These are phyloP conservation scores for Mallotus repandus DNA, from an alignment of 441 rosid genomes.

Conservation along the genomic window DNA sequence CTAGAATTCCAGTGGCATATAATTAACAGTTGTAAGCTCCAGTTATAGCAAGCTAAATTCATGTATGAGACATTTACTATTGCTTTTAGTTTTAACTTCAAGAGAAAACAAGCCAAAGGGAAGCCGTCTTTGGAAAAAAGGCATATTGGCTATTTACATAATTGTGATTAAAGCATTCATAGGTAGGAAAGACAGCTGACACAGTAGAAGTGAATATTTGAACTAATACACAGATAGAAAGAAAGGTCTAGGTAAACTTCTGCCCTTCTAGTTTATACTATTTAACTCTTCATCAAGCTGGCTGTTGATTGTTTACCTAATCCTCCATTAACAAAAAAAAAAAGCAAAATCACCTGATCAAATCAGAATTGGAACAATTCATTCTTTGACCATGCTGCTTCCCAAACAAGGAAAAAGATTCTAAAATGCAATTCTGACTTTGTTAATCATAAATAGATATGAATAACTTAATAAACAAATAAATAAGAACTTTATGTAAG, in stretches of 20 bases:
- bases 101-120: background rate
- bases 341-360: background rate
- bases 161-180: background rate
- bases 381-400: background rate
- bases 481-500: background rate
- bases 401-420: background rate
- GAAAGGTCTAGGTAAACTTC: background rate
- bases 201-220: background rate
- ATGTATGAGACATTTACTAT: background rate
- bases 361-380: background rate
- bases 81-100: background rate
- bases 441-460: background rate
- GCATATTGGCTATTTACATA: background rate
- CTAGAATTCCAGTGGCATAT: background rate
- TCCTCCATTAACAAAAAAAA: background rate
- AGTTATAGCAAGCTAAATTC: background rate
- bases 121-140: background rate
- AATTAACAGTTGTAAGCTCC: background rate
- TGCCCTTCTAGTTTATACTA: background rate
- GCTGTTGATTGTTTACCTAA: background rate
- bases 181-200: background rate
- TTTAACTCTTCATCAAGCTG: background rate
- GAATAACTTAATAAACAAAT: background rate
- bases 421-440: background rate
- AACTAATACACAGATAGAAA: background rate